phyloP scores from a whole-genome alignment of 345 rosid species.

The Rhodamnia rubescens region DNA sequence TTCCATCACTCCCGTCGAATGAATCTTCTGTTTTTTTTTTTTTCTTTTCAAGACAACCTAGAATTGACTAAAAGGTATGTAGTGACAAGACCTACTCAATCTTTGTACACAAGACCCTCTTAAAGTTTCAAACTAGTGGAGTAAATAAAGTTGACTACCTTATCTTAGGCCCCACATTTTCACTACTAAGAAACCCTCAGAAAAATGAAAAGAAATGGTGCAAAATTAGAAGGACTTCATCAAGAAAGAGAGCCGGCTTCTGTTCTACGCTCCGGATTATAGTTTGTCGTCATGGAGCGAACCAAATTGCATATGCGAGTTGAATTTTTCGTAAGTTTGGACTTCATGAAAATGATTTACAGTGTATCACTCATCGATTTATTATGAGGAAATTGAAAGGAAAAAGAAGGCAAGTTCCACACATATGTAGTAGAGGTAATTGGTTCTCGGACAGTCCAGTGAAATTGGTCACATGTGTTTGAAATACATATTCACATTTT shows the following conservation, averaged over 20 bases:
- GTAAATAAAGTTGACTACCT: not conserved
- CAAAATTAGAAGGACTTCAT: not conserved
- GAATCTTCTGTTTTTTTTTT: not conserved
- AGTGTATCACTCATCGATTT: not conserved
- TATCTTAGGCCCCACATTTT: not conserved
- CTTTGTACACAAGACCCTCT: not conserved
- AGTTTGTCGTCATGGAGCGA: rapidly evolving
- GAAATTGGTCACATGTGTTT: too few relatives aligned
- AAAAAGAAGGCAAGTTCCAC: not conserved
- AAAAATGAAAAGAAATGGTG: not conserved
- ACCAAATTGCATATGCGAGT: rapidly evolving
- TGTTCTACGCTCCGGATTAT: not conserved
- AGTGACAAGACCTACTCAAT: not conserved
- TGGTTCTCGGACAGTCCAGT: too few relatives aligned
- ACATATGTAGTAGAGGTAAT: too few relatives aligned
- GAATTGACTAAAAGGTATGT: not conserved
- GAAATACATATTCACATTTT: too few relatives aligned
- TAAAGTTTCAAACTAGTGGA: not conserved
- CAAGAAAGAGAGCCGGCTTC: not conserved
- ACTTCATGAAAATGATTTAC: not conserved
- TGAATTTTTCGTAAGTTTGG: not conserved
- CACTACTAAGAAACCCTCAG: not conserved
- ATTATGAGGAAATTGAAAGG: not conserved
- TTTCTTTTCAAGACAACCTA: not conserved
- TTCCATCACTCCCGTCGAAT: not conserved